A percentile compares a stretch with the other conserved stretches of the same genome.
Evolutionary conservation across 345 rosid genomes (phyloP).

Genomic region (Acer saccharum): DNA sequence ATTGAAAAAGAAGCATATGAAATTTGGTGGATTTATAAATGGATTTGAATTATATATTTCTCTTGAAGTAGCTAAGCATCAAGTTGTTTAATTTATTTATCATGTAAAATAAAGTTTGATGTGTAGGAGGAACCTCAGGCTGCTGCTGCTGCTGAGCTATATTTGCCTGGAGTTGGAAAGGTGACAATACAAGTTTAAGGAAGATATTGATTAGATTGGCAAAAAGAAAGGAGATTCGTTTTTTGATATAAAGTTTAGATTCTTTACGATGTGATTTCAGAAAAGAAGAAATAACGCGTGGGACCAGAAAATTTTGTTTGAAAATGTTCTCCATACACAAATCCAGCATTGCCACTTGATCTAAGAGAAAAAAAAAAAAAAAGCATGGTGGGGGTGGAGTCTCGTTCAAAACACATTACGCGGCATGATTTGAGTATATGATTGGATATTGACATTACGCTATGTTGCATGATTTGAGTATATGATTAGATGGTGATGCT

Average conservation of each 20-base stretch:
- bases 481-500: no score
- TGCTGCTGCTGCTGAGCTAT: neutral
- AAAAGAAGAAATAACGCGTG: neutral
- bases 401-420: no score
- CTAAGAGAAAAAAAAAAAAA: no score
- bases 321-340: neutral
- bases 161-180: neutral
- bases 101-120: neutral
- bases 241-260: neutral
- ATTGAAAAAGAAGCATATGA: no score
- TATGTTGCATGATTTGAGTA: no score
- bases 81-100: neutral
- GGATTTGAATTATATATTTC: neutral
- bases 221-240: neutral
- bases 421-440: no score
- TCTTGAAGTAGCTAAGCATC: no score
- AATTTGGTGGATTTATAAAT: neutral
- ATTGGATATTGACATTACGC: no score
- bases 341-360: neutral
- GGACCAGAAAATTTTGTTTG: slow-evolving; percentile 2
- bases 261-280: neutral
- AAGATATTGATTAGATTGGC: neutral
- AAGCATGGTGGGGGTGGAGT: no score
- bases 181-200: neutral
- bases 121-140: neutral